Evolutionary conservation across 2,329 filamentous ascomycete species (phyloP).

Genomic region (Claviceps paspali): DNA sequence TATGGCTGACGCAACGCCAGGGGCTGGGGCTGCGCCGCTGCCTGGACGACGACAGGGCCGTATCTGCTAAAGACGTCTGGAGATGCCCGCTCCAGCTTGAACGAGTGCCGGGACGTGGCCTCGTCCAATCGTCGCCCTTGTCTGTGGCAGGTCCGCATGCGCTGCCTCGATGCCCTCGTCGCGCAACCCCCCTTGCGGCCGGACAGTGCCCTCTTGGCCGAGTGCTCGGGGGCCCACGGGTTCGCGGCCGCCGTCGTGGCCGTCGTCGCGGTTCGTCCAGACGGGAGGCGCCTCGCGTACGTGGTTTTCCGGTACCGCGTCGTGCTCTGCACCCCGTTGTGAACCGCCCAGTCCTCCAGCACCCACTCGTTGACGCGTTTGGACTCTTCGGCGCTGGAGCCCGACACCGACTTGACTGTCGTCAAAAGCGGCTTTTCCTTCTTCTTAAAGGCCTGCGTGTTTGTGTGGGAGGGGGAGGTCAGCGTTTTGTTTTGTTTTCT

Average conservation of each 20-base stretch:
- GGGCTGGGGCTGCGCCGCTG: too few relatives aligned
- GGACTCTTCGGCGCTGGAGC: constrained; percentile 18
- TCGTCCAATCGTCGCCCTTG: constrained; percentile 5
- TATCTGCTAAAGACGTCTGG: too few relatives aligned
- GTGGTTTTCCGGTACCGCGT: constrained; percentile 55
- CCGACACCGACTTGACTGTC: constrained; percentile 11
- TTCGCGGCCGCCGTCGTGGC: constrained; percentile 4
- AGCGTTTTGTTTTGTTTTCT: constrained; percentile 3
- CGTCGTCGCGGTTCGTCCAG: too few relatives aligned
- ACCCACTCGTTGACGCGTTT: constrained; percentile 66
- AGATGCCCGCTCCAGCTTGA: background rate
- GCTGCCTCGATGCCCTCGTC: constrained; percentile 13
- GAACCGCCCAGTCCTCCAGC: constrained; percentile 53
- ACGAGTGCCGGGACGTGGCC: background rate
- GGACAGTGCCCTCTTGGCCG: constrained; percentile 16
- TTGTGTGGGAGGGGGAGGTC: background rate
- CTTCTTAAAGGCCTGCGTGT: constrained; percentile 28
- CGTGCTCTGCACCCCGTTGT: constrained; percentile 66
- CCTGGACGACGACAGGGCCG: too few relatives aligned
- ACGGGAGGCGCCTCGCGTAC: constrained; percentile 13
- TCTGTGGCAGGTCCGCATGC: constrained; percentile 11
- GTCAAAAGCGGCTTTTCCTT: constrained; percentile 12
- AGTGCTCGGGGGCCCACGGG: constrained; percentile 12
- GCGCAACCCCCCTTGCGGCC: constrained; percentile 20
- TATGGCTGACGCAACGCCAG: background rate